Evolutionary conservation across 2,329 filamentous ascomycete genomes (phyloP).

Genomic region (Verticillium tricorpus): DNA sequence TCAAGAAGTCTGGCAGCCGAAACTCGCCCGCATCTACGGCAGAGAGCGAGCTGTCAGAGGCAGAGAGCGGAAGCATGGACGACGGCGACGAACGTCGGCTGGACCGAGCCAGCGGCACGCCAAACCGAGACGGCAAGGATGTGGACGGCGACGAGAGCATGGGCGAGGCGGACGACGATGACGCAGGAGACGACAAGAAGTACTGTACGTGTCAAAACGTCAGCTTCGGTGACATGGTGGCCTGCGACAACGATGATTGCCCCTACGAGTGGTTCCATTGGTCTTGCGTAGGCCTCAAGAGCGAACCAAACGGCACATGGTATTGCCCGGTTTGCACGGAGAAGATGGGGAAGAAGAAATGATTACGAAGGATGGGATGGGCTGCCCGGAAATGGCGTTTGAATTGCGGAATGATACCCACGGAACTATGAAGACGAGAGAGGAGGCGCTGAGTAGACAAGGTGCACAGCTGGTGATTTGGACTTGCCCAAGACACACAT

Average conservation of each 20-base stretch:
- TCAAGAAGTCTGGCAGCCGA: constrained; percentile 54
- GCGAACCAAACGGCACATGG: constrained; percentile 64
- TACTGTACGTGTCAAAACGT: constrained; percentile 82
- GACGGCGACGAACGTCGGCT: constrained; percentile 36
- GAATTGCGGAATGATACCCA: constrained; percentile 8
- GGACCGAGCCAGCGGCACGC: constrained; percentile 14
- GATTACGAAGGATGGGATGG: constrained; percentile 1
- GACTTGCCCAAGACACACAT: too few species aligned
- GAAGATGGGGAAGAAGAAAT: constrained; percentile 40
- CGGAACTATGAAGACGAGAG: not conserved
- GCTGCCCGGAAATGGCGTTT: not conserved
- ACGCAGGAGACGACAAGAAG: constrained; percentile 72
- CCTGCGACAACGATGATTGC: constrained; percentile 79
- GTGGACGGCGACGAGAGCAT: constrained; percentile 48
- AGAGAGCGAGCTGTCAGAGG: constrained; percentile 62
- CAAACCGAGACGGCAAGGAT: constrained; percentile 28
- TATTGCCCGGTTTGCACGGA: constrained; percentile 60
- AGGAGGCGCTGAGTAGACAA: too few species aligned
- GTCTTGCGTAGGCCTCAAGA: constrained; percentile 66
- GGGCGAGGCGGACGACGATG: constrained; percentile 59
- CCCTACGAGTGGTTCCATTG: constrained; percentile 87
- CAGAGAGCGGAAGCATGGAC: constrained; percentile 50
- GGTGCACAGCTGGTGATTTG: not conserved
- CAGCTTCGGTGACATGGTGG: constrained; percentile 84
- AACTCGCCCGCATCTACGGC: constrained; percentile 60